Evolutionary conservation across 176 grass and related monocot species (phyloP).

Genomic region (maize (Zea mays)): Zm-B73-REFERENCE-NAM-5.0 NC_050105.1:83206001-83206500

Average conservation of each 20-base stretch:
- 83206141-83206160: too few species aligned
- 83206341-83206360: conserved; percentile 12
- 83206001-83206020: background rate
- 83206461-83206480: conserved; percentile 3
- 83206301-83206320: conserved; percentile 23
- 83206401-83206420: background rate
- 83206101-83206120: too few species aligned
- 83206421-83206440: background rate
- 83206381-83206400: background rate
- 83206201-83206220: conserved; percentile 94
- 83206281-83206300: conserved; percentile 52
- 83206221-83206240: conserved; percentile 84
- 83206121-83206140: too few species aligned
- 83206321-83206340: background rate
- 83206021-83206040: too few species aligned
- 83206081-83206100: too few species aligned
- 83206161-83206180: background rate
- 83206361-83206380: conserved; percentile 3
- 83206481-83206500: background rate
- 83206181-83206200: conserved; percentile 46
- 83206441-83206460: background rate
- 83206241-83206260: conserved; percentile 76
- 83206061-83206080: too few species aligned
- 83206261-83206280: conserved; percentile 87
- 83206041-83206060: too few species aligned